Base-by-base conservation (phyloP, 495 filamentous ascomycete species). In the Sordaria brevicollis region DNA sequence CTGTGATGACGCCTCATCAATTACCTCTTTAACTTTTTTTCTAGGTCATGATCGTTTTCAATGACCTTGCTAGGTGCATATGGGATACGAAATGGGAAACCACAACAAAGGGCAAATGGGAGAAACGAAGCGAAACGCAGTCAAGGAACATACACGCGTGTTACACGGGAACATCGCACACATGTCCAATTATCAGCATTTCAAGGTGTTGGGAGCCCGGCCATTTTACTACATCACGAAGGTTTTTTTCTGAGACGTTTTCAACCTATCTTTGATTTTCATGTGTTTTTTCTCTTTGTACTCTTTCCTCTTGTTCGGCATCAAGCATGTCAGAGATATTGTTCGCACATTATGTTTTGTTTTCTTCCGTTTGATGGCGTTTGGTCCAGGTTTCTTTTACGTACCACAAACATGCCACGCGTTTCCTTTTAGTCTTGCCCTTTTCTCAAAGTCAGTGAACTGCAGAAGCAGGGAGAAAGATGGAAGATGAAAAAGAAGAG, bases 201-300 rank as follows among this genome's bases (percentile, higher is more conserved):
- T 62, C 49, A 33, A 31, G 49, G 49, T 62, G 49, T 62, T 62
- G 49, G 49, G 49, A 62, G 49, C 49, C 49, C 49, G 49, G 49
- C 25, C 25, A 62, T 62, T 62, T 25, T n/a, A n/a, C n/a, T n/a
- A n/a, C n/a, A n/a, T 62, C 5, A 25, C 19, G 33, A 62, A 62
- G 25, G 49, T 62, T 31, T 62, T 62, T 62, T 25, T 13, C 29
- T 6, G 25, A 29, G 4, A 62, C 25, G 25, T 62, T 62, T 62
- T 25, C 13, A n/a, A n/a, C n/a, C n/a, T n/a, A n/a, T 67, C 21
- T 68, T n/a, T n/a, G n/a, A n/a, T n/a, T 13, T 66, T 65, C 37
- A 65, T 71, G 17, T n/a, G n/a, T n/a, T n/a, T n/a, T 68, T 68
- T 66, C 31, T 65, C n/a, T 65, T 66, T 49, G 66, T 68, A 49